A percentile compares a stretch with the other conserved stretches of the same genome.
Evolutionary conservation across 495 filamentous ascomycete genomes (phyloP).

Genomic region (Aspergillus sclerotioniger): DNA sequence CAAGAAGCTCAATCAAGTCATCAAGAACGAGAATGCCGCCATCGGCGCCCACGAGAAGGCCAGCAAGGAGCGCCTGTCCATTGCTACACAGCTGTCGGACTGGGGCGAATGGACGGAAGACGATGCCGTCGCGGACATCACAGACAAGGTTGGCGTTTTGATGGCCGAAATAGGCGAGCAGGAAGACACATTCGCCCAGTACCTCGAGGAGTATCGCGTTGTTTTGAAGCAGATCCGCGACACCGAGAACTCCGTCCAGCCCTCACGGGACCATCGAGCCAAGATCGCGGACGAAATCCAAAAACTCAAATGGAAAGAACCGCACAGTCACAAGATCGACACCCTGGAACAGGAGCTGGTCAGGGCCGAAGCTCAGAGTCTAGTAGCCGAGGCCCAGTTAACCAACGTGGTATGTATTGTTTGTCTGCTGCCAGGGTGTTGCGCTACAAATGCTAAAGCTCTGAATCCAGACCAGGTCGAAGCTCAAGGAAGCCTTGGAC

Average conservation of each 20-base stretch:
- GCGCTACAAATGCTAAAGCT: not conserved
- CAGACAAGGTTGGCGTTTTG: constrained; percentile 91
- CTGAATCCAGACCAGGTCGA: constrained; percentile 71
- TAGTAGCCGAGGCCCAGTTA: constrained; percentile 96
- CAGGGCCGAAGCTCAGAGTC: constrained; percentile 86
- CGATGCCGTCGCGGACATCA: constrained; percentile 80
- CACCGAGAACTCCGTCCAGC: constrained; percentile 90
- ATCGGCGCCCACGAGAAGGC: constrained; percentile 81
- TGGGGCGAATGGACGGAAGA: constrained; percentile 92
- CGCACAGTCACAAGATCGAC: constrained; percentile 68
- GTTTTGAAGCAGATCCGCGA: constrained; percentile 88
- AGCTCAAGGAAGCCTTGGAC: constrained; percentile 91
- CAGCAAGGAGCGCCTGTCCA: constrained; percentile 72
- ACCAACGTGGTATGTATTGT: constrained; percentile 70
- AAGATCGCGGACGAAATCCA: constrained; percentile 90
- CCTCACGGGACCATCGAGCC: constrained; percentile 75
- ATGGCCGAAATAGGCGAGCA: constrained; percentile 88
- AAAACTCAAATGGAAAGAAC: constrained; percentile 85
- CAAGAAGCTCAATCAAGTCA: constrained; percentile 79
- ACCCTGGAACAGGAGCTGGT: constrained; percentile 94
- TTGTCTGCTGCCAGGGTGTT: not conserved
- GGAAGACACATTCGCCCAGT: constrained; percentile 82
- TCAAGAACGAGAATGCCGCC: constrained; percentile 86
- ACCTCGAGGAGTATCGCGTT: constrained; percentile 75
- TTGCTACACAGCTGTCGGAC: constrained; percentile 89